These are phyloP conservation scores for Pseudogymnoascus pannorum DNA, from an alignment of 2,329 filamentous ascomycete species.

Conservation along the genomic window DNA sequence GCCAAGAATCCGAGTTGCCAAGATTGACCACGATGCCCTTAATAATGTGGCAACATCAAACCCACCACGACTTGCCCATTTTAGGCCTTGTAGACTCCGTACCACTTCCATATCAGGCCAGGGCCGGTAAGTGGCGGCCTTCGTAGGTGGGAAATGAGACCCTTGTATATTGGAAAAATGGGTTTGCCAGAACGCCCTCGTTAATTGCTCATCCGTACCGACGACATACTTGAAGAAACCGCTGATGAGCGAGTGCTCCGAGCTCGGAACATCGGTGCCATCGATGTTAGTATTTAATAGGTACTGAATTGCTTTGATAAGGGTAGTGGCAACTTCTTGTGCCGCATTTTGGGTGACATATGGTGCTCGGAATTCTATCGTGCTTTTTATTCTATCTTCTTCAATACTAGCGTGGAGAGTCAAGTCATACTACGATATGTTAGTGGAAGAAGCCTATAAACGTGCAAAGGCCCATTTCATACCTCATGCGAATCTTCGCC, in stretches of 20 bases:
- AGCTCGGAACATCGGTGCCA: neutral
- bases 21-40: neutral
- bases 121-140: neutral
- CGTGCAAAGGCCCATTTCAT: neutral
- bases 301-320: neutral
- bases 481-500: constrained; percentile 9
- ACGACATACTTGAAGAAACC: neutral
- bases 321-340: neutral
- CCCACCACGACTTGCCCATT: neutral
- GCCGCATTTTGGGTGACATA: neutral
- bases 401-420: constrained; percentile 4
- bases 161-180: neutral
- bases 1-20: neutral
- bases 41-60: neutral
- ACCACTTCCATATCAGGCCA: neutral
- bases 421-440: constrained; percentile 9
- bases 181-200: neutral
- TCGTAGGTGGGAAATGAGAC: neutral
- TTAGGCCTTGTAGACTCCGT: neutral
- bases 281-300: neutral
- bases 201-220: neutral
- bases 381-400: neutral
- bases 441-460: neutral
- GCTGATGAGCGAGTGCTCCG: neutral
- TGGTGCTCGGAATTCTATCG: neutral